phyloP scores from a whole-genome alignment of 1,284 basidiomycete genomes.

The Trichosporon coremiiforme region DNA sequence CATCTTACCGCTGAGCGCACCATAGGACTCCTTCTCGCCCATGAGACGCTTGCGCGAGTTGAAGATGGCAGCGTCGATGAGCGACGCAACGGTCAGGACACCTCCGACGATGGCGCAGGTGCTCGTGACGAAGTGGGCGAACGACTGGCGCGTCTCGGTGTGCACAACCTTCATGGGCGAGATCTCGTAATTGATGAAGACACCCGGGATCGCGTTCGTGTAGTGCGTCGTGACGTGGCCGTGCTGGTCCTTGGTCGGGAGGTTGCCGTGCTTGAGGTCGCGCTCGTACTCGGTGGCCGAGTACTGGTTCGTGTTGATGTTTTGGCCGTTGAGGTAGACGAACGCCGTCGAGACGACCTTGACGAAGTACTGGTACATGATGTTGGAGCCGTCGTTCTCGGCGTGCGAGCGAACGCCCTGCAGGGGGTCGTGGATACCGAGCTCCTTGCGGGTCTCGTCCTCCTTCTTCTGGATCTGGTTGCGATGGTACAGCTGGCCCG shows the following conservation, averaged over 20 bases:
- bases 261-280: constrained; percentile 66
- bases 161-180: constrained; percentile 94
- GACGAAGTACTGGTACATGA: constrained; percentile 56
- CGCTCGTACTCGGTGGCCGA: constrained; percentile 95
- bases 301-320: constrained; percentile 68
- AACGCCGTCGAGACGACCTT: constrained; percentile 96
- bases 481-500: constrained; percentile 62
- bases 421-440: constrained; percentile 82
- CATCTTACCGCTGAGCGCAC: constrained; percentile 53
- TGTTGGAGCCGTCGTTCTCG: constrained; percentile 19
- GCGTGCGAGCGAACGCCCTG: constrained; percentile 61
- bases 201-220: constrained; percentile 74
- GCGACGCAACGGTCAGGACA: constrained; percentile 88
- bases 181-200: constrained; percentile 97
- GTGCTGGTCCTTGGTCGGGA: constrained; percentile 63
- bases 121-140: constrained; percentile 95
- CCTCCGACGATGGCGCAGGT: constrained; percentile 98
- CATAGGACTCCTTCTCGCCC: constrained; percentile 36
- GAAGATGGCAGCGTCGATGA: constrained; percentile 88
- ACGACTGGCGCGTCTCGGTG: constrained; percentile 85
- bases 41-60: constrained; percentile 53
- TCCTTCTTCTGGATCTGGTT: constrained; percentile 59
- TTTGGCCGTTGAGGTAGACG: constrained; percentile 72
- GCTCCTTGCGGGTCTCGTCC: constrained; percentile 66
- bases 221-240: constrained; percentile 76